Percentiles rank a stretch among this genome's conserved stretches.
Evolutionary conservation across 1,284 basidiomycete species (phyloP).

Genomic region (Marasmius oreades): DNA sequence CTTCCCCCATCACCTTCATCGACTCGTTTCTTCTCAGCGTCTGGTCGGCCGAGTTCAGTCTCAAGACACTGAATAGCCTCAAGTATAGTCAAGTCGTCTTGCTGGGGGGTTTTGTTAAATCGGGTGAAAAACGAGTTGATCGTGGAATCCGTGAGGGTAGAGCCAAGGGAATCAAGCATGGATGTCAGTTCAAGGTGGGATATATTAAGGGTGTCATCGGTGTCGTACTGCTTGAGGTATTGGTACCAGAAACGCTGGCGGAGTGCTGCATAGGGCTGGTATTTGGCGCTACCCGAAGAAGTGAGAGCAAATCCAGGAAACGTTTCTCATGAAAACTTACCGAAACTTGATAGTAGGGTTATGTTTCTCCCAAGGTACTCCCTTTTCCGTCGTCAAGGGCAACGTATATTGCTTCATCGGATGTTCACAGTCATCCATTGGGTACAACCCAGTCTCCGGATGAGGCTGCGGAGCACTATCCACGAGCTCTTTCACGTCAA

Average conservation of each 20-base stretch:
- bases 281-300: slow-evolving; percentile 71
- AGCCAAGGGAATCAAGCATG: slow-evolving; percentile 98
- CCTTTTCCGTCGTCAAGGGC: slow-evolving; percentile 49
- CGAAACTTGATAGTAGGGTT: slow-evolving; percentile 58
- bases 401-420: slow-evolving; percentile 67
- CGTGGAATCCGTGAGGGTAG: slow-evolving; percentile 82
- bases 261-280: slow-evolving; percentile 90
- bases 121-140: slow-evolving; percentile 79
- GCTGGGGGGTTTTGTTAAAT: slow-evolving; percentile 61
- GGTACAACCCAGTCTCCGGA: slow-evolving; percentile 71
- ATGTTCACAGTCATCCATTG: slow-evolving; percentile 43
- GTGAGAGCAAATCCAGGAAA: slow-evolving; percentile 12
- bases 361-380: slow-evolving; percentile 64
- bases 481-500: slow-evolving; percentile 72
- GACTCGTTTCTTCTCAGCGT: slow-evolving; percentile 65
- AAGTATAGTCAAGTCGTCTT: slow-evolving; percentile 75
- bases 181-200: slow-evolving; percentile 87
- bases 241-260: slow-evolving; percentile 92
- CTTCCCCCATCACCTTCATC: slow-evolving; percentile 38
- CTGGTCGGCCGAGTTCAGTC: slow-evolving; percentile 69
- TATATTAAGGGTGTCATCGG: slow-evolving; percentile 77
- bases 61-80: slow-evolving; percentile 83
- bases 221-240: slow-evolving; percentile 89
- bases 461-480: slow-evolving; percentile 73
- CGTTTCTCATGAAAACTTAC: slow-evolving; percentile 32